Percentiles rank a stretch among this genome's conserved stretches.
Evolutionary conservation across 2,329 filamentous ascomycete genomes (phyloP).

Genomic region (Paecilomyces dactylethromorphus): DNA sequence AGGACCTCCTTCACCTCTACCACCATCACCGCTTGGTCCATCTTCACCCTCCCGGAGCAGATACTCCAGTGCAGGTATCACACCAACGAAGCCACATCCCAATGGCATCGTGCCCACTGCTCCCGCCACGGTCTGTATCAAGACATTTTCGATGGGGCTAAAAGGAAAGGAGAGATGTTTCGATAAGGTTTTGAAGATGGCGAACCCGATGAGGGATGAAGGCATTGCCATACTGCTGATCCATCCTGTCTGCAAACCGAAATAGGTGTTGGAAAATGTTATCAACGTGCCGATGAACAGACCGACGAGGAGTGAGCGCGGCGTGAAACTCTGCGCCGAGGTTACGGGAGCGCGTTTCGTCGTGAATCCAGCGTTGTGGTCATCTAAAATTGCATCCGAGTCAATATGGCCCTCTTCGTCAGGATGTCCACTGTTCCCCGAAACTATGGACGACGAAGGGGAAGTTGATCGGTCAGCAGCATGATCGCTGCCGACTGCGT

Average conservation of each 20-base stretch:
- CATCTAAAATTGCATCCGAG: not conserved
- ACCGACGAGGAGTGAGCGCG: slow-evolving; percentile 72
- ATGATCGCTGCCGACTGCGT: not conserved
- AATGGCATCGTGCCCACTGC: slow-evolving; percentile 95
- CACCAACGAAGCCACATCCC: slow-evolving; percentile 90
- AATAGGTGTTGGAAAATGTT: slow-evolving; percentile 97
- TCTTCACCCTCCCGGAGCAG: slow-evolving; percentile 71
- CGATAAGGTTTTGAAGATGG: slow-evolving; percentile 76
- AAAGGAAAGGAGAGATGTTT: slow-evolving; percentile 73
- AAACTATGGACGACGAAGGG: not conserved
- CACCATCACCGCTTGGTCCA: slow-evolving; percentile 67
- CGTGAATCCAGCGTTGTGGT: slow-evolving; percentile 2
- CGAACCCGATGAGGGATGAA: slow-evolving; percentile 86
- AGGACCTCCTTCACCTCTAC: slow-evolving; percentile 68
- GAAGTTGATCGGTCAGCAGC: not conserved
- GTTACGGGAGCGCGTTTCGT: slow-evolving; percentile 9
- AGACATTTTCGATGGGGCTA: slow-evolving; percentile 89
- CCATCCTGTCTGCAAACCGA: slow-evolving; percentile 88
- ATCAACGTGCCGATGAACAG: slow-evolving; percentile 82
- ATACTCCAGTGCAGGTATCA: slow-evolving; percentile 87
- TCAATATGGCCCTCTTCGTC: not conserved
- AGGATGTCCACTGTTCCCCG: not conserved
- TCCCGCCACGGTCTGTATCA: slow-evolving; percentile 92
- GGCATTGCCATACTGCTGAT: slow-evolving; percentile 94
- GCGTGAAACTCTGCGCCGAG: slow-evolving; percentile 64